phyloP scores from a whole-genome alignment of 192 early-diverging fungal species.

The Coemansia sp. region DNA sequence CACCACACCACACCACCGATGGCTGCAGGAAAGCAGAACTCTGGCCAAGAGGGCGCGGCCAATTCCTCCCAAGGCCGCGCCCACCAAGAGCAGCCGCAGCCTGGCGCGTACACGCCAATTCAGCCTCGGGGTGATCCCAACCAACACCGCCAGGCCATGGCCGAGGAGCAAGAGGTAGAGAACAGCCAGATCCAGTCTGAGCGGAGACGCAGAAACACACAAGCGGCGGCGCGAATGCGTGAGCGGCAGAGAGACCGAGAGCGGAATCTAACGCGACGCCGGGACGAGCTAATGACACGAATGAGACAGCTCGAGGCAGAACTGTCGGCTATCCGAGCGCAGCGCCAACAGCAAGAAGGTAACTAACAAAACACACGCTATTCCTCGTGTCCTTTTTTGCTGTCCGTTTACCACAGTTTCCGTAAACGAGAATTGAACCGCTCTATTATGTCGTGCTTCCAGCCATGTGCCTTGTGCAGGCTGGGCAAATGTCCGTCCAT shows the following conservation, averaged over 20 bases:
- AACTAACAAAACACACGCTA: background rate
- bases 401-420: background rate
- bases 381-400: background rate
- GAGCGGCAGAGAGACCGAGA: slow-evolving; percentile 47
- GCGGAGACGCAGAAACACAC: slow-evolving; percentile 38
- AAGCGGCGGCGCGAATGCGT: slow-evolving; percentile 50
- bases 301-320: slow-evolving; percentile 39
- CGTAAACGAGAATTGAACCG: slow-evolving; percentile 1
- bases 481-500: background rate
- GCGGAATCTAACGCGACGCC: slow-evolving; percentile 20
- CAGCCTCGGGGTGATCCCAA: slow-evolving; percentile 47
- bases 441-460: background rate
- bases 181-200: slow-evolving; percentile 20
- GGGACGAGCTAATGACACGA: slow-evolving; percentile 19
- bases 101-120: slow-evolving; percentile 27
- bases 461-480: slow-evolving; percentile 4
- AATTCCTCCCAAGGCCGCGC: background rate
- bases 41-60: background rate
- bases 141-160: slow-evolving; percentile 48
- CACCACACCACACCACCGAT: background rate
- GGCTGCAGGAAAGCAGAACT: background rate
- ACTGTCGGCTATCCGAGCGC: slow-evolving; percentile 21
- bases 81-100: slow-evolving; percentile 1
- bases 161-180: slow-evolving; percentile 39
- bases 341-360: slow-evolving; percentile 44